These are phyloP conservation scores for Fistulifera pelliculosa DNA, from an alignment of 108 stramenopile genomes.

Conservation along the genomic window DNA sequence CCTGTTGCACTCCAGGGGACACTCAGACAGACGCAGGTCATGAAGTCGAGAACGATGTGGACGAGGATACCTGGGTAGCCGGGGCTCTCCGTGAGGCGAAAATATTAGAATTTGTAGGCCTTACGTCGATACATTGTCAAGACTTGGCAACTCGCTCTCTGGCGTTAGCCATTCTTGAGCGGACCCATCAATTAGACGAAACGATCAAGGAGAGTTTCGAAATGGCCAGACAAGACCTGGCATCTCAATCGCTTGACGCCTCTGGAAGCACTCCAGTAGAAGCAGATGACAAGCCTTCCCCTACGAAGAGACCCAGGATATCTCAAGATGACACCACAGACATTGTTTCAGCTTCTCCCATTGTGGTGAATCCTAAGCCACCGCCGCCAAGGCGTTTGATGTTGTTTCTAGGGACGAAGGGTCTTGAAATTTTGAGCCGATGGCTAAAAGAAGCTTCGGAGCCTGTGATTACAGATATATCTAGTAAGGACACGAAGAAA, in stretches of 20 bases:
- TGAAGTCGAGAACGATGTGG: not conserved
- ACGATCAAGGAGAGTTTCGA: not conserved
- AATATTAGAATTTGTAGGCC: slow-evolving; percentile 22
- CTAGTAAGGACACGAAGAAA: slow-evolving; percentile 2
- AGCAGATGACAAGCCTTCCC: slow-evolving; percentile 4
- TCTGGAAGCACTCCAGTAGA: slow-evolving; percentile 2
- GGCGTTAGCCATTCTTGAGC: slow-evolving; percentile 45
- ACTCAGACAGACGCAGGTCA: slow-evolving; percentile 1
- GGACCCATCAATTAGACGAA: slow-evolving; percentile 11
- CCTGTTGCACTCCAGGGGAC: slow-evolving; percentile 28
- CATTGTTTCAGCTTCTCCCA: not conserved
- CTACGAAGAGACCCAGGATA: not conserved
- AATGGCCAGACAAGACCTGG: too few species aligned
- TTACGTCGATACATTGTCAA: slow-evolving; percentile 31
- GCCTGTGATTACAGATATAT: slow-evolving; percentile 2
- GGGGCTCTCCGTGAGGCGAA: slow-evolving; percentile 11
- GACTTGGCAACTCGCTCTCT: slow-evolving; percentile 15
- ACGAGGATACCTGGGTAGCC: slow-evolving; percentile 10
- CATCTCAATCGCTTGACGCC: too few species aligned
- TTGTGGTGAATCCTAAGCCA: not conserved
- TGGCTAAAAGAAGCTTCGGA: slow-evolving; percentile 37
- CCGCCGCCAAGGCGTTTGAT: slow-evolving; percentile 7
- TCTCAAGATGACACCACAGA: not conserved
- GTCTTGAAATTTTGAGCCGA: slow-evolving; percentile 34
- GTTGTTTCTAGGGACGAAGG: slow-evolving; percentile 35